Conservation (phyloP, 768 basidiomycete genomes). For the Lentinula lateritia region DNA sequence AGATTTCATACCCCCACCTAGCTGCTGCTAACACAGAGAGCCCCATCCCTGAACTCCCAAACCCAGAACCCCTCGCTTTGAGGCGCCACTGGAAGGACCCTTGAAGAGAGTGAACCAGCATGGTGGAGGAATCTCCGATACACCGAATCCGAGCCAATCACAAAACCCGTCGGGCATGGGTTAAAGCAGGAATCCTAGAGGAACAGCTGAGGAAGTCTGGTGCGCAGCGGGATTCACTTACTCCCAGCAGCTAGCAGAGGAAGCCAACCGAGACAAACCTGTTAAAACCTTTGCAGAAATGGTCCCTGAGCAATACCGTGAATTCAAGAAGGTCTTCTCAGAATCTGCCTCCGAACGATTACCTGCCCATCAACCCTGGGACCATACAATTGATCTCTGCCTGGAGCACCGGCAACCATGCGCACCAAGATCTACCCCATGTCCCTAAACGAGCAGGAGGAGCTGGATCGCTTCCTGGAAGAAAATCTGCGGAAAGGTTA, state of each 20-base stretch:
- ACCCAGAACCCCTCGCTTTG: neutral
- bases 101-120: no score
- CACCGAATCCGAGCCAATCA: neutral
- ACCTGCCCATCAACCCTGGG: slow-evolving; percentile 20
- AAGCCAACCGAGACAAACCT: neutral
- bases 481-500: slow-evolving; percentile 12
- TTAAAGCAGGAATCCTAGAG: neutral
- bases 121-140: neutral
- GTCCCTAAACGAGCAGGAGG: slow-evolving; percentile 19
- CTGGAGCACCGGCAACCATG: slow-evolving; percentile 16
- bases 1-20: no score
- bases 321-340: slow-evolving; percentile 20
- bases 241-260: neutral
- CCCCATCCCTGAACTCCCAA: no score
- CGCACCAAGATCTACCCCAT: slow-evolving; percentile 23
- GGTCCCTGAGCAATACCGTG: slow-evolving; percentile 6
- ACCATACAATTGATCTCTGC: slow-evolving; percentile 23
- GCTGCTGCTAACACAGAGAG: no score
- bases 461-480: neutral
- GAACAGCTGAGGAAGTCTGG: neutral
- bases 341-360: slow-evolving; percentile 18
- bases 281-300: slow-evolving; percentile 1
- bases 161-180: neutral
- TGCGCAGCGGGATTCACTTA: neutral
- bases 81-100: neutral